Evolutionary conservation across 164 flowering plant species (phyloP).

Genomic region (Platanus orientalis): DNA sequence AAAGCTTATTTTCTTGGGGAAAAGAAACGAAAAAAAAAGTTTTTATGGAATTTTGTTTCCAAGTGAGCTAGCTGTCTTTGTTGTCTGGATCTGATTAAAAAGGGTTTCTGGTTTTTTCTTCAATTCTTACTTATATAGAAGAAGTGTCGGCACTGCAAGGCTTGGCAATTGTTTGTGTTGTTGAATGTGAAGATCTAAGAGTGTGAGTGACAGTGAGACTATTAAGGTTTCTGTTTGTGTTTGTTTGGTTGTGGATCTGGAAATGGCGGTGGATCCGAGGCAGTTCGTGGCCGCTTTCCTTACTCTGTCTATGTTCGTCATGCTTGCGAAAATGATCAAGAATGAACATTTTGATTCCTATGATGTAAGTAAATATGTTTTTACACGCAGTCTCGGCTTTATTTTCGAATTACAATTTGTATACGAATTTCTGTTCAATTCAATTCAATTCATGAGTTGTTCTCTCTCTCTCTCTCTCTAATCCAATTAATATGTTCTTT

Average conservation of each 20-base stretch:
- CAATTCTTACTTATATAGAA: background rate
- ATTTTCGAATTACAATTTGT: background rate
- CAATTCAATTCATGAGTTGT: background rate
- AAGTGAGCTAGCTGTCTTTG: slow-evolving; percentile 3
- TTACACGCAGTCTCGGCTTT: background rate
- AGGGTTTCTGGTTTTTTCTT: background rate
- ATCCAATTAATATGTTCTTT: too few relatives aligned
- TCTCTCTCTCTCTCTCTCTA: background rate
- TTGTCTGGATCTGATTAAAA: slow-evolving; percentile 4
- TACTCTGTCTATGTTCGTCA: slow-evolving; percentile 86
- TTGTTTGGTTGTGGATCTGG: slow-evolving; percentile 7
- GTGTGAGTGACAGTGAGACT: background rate
- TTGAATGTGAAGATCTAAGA: slow-evolving; percentile 1
- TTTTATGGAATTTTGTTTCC: background rate
- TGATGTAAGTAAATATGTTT: slow-evolving; percentile 20
- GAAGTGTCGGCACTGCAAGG: background rate
- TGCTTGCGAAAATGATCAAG: slow-evolving; percentile 93
- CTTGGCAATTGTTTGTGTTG: background rate
- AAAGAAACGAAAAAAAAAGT: too few relatives aligned
- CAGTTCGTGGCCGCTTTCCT: slow-evolving; percentile 80
- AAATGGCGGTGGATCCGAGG: slow-evolving; percentile 74
- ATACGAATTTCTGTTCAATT: background rate
- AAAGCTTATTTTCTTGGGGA: too few relatives aligned
- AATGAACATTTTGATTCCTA: slow-evolving; percentile 73
- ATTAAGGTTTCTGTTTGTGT: background rate